A percentile compares a stretch with the other conserved stretches of the same genome.
Conservation (phyloP, 2,329 filamentous ascomycete genomes). For the Rugonectria rugulosa region DNA sequence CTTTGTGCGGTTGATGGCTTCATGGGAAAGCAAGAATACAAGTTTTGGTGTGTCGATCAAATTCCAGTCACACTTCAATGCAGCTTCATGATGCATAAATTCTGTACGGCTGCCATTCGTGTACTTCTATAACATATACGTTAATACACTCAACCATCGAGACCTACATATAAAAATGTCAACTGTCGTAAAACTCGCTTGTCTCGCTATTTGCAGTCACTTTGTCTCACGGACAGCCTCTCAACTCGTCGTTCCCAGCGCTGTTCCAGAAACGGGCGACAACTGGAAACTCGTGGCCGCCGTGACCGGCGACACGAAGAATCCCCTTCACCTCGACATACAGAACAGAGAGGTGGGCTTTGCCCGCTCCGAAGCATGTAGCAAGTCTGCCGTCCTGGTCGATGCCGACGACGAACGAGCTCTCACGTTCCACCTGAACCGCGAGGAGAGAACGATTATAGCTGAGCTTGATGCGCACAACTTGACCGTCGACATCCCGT, state of each 20-base stretch:
- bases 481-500: background rate
- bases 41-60: too few relatives aligned
- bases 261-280: background rate
- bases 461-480: background rate
- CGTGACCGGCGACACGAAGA: constrained; percentile 4
- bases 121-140: too few relatives aligned
- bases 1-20: too few relatives aligned
- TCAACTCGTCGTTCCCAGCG: constrained; percentile 5
- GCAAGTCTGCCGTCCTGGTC: constrained; percentile 1
- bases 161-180: too few relatives aligned
- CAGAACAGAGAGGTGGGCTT: background rate
- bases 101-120: too few relatives aligned
- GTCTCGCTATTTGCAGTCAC: background rate
- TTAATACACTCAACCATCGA: too few relatives aligned
- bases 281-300: constrained; percentile 11
- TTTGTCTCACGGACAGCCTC: background rate
- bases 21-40: too few relatives aligned
- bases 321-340: background rate
- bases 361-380: background rate
- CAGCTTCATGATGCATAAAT: constrained; percentile 7
- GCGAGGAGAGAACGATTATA: background rate
- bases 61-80: too few relatives aligned
- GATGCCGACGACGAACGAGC: background rate
- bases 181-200: background rate
- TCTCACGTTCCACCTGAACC: constrained; percentile 3